Percentiles rank a stretch among this genome's conserved stretches.
Conservation (phyloP, 1,284 basidiomycete species). For the Athelia sp. region DNA sequence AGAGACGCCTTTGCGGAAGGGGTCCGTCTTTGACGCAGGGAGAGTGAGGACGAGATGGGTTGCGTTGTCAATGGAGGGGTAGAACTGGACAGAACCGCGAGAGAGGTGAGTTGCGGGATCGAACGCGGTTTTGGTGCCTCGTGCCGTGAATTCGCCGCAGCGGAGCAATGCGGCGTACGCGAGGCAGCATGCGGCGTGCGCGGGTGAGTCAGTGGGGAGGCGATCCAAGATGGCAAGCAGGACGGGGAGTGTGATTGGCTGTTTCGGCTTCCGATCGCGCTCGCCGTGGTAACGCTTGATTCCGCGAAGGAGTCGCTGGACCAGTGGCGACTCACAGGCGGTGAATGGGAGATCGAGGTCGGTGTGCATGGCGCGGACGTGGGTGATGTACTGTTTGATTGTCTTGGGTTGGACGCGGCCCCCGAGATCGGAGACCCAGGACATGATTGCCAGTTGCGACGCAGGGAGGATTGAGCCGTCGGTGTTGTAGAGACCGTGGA, state of each 20-base stretch:
- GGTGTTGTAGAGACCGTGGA: slow-evolving; percentile 2
- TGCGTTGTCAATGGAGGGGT: slow-evolving; percentile 10
- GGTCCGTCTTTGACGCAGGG: slow-evolving; percentile 23
- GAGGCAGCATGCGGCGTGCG: slow-evolving; percentile 12
- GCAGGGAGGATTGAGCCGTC: slow-evolving; percentile 12
- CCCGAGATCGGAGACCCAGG: slow-evolving; percentile 15
- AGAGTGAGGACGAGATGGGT: slow-evolving; percentile 15
- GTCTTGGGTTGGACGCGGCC: slow-evolving; percentile 12
- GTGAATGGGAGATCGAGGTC: slow-evolving; percentile 18
- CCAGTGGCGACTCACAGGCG: slow-evolving; percentile 16
- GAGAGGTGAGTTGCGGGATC: slow-evolving; percentile 12
- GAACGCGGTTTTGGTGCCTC: slow-evolving; percentile 7
- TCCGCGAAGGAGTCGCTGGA: slow-evolving; percentile 19
- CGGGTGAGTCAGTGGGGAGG: slow-evolving; percentile 4
- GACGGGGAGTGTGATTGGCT: slow-evolving; percentile 19
- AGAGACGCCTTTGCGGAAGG: slow-evolving; percentile 19
- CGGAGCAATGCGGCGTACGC: slow-evolving; percentile 18
- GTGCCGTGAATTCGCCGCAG: slow-evolving; percentile 21
- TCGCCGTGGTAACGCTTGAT: slow-evolving; percentile 24
- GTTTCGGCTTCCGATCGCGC: slow-evolving; percentile 12
- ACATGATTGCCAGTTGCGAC: slow-evolving; percentile 9
- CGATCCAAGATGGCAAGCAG: slow-evolving; percentile 16
- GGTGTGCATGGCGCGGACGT: slow-evolving; percentile 18
- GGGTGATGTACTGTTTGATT: slow-evolving; percentile 21
- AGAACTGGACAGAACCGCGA: slow-evolving; percentile 10